phyloP scores from a whole-genome alignment of 2,329 filamentous ascomycete genomes.

The Hypoxylon sp. region DNA sequence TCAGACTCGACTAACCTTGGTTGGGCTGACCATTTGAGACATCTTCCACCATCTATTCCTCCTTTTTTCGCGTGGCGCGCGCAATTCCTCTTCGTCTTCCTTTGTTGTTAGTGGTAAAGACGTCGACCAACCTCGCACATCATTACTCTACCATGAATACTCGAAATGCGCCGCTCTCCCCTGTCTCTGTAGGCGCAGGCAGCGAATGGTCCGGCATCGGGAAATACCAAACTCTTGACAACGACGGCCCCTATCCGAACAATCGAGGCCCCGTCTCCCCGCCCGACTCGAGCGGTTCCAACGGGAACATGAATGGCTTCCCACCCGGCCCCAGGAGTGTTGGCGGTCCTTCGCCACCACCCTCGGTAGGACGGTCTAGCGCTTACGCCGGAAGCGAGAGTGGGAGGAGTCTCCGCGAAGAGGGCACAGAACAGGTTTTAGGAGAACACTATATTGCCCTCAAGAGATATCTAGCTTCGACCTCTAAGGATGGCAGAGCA shows the following conservation, averaged over 20 bases:
- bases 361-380: conserved; percentile 86
- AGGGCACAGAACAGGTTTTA: conserved; percentile 70
- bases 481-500: conserved; percentile 76
- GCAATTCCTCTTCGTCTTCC: conserved; percentile 22
- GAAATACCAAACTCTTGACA: conserved; percentile 68
- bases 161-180: conserved; percentile 80
- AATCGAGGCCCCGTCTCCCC: conserved; percentile 71
- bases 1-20: conserved; percentile 24
- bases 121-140: conserved; percentile 32
- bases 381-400: conserved; percentile 75
- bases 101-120: conserved; percentile 37
- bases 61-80: conserved; percentile 32
- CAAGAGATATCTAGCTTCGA: conserved; percentile 75
- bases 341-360: conserved; percentile 81
- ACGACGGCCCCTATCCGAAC: conserved; percentile 61
- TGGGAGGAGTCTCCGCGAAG: conserved; percentile 66
- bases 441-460: conserved; percentile 84
- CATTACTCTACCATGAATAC: conserved; percentile 67
- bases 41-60: conserved; percentile 32
- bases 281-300: conserved; percentile 71
- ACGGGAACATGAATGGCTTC: conserved; percentile 69
- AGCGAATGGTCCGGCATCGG: conserved; percentile 81
- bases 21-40: conserved; percentile 26
- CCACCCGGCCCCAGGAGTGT: conserved; percentile 63
- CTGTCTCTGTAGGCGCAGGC: conserved; percentile 77